phyloP scores from a whole-genome alignment of 2,329 filamentous ascomycete species.

The Colletotrichum euphorbiae region DNA sequence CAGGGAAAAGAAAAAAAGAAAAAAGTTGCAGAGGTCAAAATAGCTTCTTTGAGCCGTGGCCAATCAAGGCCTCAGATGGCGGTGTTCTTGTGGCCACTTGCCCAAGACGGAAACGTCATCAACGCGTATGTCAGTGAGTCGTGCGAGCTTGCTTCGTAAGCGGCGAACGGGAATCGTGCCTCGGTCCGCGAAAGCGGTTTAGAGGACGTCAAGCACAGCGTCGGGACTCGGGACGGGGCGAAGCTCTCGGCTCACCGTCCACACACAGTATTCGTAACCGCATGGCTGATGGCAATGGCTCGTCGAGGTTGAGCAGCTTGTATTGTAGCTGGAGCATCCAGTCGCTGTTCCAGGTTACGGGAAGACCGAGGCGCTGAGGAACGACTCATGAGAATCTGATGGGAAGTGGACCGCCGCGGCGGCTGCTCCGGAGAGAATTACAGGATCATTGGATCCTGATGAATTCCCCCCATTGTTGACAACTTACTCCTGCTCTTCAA shows the following conservation, averaged over 20 bases:
- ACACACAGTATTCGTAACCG: too few species aligned
- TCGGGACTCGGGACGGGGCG: not conserved
- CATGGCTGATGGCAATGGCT: too few species aligned
- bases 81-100: conserved; percentile 32
- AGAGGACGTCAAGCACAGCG: not conserved
- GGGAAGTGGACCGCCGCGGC: conserved; percentile 24
- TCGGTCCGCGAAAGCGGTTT: conserved; percentile 26
- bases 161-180: conserved; percentile 7
- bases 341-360: not conserved
- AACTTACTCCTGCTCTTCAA: not conserved
- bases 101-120: conserved; percentile 33
- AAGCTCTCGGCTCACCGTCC: not conserved
- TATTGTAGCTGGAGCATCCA: too few species aligned
- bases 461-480: not conserved
- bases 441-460: too few species aligned
- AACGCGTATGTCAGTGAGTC: conserved; percentile 26
- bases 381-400: conserved; percentile 3
- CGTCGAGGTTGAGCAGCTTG: too few species aligned
- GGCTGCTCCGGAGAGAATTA: conserved; percentile 26
- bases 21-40: not conserved
- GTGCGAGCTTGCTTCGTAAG: not conserved
- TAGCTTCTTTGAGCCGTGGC: not conserved
- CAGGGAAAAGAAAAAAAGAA: not conserved
- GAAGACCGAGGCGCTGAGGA: conserved; percentile 22
- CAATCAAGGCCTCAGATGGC: conserved; percentile 17